Base-by-base conservation (phyloP, 345 rosid genomes). In the Mangifera indica region DNA sequence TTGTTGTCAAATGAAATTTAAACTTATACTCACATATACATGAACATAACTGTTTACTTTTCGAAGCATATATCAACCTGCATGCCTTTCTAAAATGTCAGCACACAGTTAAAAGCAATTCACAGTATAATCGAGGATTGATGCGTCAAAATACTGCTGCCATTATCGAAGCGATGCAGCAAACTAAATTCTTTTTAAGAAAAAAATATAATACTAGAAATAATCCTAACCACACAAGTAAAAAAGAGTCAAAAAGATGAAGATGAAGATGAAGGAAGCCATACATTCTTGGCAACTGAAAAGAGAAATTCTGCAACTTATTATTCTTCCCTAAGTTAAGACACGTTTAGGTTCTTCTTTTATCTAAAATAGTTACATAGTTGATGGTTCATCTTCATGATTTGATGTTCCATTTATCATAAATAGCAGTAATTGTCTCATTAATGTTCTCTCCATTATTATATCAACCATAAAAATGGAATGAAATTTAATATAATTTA, bases 391-490 rank as follows among this genome's bases (percentile, higher is more conserved):
- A 48, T 14, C 51, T 66, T 37, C 42, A 5, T 66, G 76, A 74
- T 67, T 70, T 78, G 71, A 71, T 67, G 12, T 67, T 67, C 71
- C 63, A 57, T n/a, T 73, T 25, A 49, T 72, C 67, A 37, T 11
- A 48, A 55, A 32, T 17, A 42, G 57, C 0, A 34, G 37, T 34
- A 1, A 34, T 34, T 34, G 6, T 3, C 6, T 7, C 4, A 5
- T 3, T 7, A 34, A 3, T 34, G 37, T 5, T 34, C 37, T 34
- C 37, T 34, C 37, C 6, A 7, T 34, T 34, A 34, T 34, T 34
- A 3, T 34, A 34, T 34, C 37, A 34, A 34, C 37, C 37, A 34
- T 34, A 34, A 34, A 34, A 34, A 34, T 34, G 4, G 3, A 34
- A 34, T 34, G 6, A 34, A 34, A 3, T 34, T 34, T 34, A 34